Base-by-base conservation (phyloP, 192 early-diverging fungal species). In the Entomortierella chlamydospora region DNA sequence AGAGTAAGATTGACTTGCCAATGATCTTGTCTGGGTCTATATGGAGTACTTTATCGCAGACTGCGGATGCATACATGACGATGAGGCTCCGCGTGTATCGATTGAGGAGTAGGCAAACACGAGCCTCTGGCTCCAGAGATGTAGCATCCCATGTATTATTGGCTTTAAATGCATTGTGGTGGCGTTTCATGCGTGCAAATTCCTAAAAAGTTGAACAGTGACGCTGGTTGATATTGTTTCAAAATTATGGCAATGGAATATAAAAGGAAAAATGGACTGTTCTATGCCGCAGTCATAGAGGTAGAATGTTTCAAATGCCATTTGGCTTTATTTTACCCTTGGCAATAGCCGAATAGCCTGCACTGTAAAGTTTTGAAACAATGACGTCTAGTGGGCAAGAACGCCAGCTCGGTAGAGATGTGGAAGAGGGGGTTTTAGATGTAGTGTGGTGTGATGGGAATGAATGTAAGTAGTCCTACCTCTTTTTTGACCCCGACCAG, bases 61-160 rank as follows among this genome's bases (percentile, higher is more conserved):
- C 55, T 2, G 61, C 25, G 6, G 76, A 79, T 6, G 66, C 65
- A 57, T 79, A 79, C 68, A 79, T 53, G 34, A 79, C 53, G 5
- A 43, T 26, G 4, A 70, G 50, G 17, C 50, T 60, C 25, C 65
- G 51, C 4, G 68, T 53, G 47, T 58, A 79, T 0, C 76, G 67
- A 43, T 79, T 79, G 4, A 79, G 67, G 55, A 79, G 70, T 52
- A 79, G 42, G 31, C 76, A 79, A 28, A 39, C 68, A 7, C 76
- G 60, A 13, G n/a, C 17, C 34, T 79, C 76, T 23, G 76, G 67
- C 2, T 54, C 50, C 42, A 79, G 9, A 1, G n/a, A 34, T 1
- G 17, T 18, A 26, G 56, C 1, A 43, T 70, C 28, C 76, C 76
- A 79, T 37, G 34, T 37, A 17, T 50, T 29, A 0, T 25, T 61